Percentiles rank a stretch among this genome's conserved stretches.
phyloP scores from a whole-genome alignment of 164 flowering plant species.

The Magnolia changhungtana region DNA sequence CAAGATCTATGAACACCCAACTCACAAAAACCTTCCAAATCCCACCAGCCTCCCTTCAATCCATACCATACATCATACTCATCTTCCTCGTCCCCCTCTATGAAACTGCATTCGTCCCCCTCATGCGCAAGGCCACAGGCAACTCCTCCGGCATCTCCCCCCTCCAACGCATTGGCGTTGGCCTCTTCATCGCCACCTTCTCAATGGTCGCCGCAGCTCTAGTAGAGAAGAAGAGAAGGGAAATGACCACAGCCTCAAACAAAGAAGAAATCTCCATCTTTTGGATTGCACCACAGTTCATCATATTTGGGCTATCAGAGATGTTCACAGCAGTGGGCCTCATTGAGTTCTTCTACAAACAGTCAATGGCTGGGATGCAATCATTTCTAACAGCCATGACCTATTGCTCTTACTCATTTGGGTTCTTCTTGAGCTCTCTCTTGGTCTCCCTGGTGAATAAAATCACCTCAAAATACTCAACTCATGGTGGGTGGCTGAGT shows the following conservation, averaged over 20 bases:
- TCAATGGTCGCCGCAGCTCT: constrained; percentile 78
- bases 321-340: constrained; percentile 77
- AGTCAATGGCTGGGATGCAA: constrained; percentile 58
- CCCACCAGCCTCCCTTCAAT: constrained; percentile 78
- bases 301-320: constrained; percentile 62
- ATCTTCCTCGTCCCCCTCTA: constrained; percentile 67
- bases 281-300: constrained; percentile 62
- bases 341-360: constrained; percentile 66
- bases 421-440: constrained; percentile 62
- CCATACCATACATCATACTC: constrained; percentile 65
- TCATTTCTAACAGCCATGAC: constrained; percentile 64
- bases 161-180: constrained; percentile 60
- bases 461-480: constrained; percentile 28
- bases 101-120: constrained; percentile 57
- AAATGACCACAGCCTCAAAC: constrained; percentile 18
- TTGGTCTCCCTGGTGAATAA: constrained; percentile 59
- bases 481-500: constrained; percentile 52
- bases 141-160: constrained; percentile 62
- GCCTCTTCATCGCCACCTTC: constrained; percentile 61
- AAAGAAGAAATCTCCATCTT: constrained; percentile 37
- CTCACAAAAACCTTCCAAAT: constrained; percentile 45
- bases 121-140: constrained; percentile 51
- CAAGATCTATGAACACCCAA: constrained; percentile 48
- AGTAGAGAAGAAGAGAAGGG: constrained; percentile 56
- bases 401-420: constrained; percentile 63